phyloP scores from a whole-genome alignment of 805 yeast genomes.

The Torulaspora quercuum region DNA sequence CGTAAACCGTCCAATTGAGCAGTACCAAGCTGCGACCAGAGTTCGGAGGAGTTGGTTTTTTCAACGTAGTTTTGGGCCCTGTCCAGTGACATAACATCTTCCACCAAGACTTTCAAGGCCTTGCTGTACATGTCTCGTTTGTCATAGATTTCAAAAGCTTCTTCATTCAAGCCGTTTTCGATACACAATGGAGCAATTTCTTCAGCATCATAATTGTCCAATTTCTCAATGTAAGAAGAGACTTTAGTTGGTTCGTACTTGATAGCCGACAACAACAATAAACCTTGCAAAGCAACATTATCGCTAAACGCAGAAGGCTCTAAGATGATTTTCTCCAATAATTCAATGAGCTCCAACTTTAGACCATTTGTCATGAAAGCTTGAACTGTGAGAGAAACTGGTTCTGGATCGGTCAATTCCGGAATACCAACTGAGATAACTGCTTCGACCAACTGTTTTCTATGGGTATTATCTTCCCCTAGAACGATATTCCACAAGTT shows the following conservation, averaged over 20 bases:
- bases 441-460: conserved; percentile 90
- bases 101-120: conserved; percentile 88
- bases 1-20: conserved; percentile 95
- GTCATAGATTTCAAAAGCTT: conserved; percentile 89
- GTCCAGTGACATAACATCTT: conserved; percentile 89
- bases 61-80: conserved; percentile 93
- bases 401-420: conserved; percentile 88
- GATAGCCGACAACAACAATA: conserved; percentile 88
- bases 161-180: conserved; percentile 85
- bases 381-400: conserved; percentile 87
- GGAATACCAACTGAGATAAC: conserved; percentile 96
- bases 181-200: conserved; percentile 92
- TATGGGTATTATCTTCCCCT: conserved; percentile 69
- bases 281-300: conserved; percentile 90
- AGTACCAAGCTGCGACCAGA: conserved; percentile 93
- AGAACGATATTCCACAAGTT: conserved; percentile 80
- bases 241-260: conserved; percentile 91
- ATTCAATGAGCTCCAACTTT: conserved; percentile 88
- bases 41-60: conserved; percentile 74
- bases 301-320: conserved; percentile 98
- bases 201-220: conserved; percentile 85
- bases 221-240: conserved; percentile 74
- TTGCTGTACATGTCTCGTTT: conserved; percentile 71
- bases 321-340: conserved; percentile 89
- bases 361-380: conserved; percentile 94